These are phyloP conservation scores for Haplosporangium gracile DNA, from an alignment of 192 early-diverging fungal genomes.

Conservation along the genomic window DNA sequence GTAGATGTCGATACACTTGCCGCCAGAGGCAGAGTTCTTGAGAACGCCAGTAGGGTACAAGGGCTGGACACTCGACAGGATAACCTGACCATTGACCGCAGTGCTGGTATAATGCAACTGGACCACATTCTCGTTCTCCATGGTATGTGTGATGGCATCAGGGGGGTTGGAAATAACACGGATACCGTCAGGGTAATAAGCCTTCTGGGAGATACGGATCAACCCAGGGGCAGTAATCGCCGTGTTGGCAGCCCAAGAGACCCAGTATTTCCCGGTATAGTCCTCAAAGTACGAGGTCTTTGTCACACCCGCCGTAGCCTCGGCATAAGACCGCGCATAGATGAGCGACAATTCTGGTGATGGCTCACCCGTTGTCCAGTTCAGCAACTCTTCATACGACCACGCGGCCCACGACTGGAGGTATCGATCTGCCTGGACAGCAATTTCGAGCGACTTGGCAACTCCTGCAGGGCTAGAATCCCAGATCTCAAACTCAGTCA, in stretches of 20 bases:
- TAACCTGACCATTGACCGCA: slow-evolving; percentile 35
- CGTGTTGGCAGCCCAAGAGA: slow-evolving; percentile 46
- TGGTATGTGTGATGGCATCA: slow-evolving; percentile 36
- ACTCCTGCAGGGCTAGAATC: slow-evolving; percentile 38
- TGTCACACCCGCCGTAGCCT: slow-evolving; percentile 55
- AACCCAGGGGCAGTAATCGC: slow-evolving; percentile 54
- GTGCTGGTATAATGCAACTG: slow-evolving; percentile 36
- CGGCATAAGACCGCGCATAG: slow-evolving; percentile 58
- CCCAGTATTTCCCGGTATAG: slow-evolving; percentile 48
- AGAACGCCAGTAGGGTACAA: slow-evolving; percentile 44
- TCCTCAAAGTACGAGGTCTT: slow-evolving; percentile 55
- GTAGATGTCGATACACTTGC: slow-evolving; percentile 38
- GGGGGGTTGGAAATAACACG: slow-evolving; percentile 53
- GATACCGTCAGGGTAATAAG: slow-evolving; percentile 57
- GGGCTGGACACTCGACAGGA: slow-evolving; percentile 52
- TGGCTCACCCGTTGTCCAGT: slow-evolving; percentile 10
- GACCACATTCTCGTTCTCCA: slow-evolving; percentile 32
- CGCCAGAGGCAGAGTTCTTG: slow-evolving; percentile 28
- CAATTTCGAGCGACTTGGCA: slow-evolving; percentile 50
- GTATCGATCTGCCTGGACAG: slow-evolving; percentile 60
- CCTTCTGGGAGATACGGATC: slow-evolving; percentile 40
- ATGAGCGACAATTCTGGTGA: slow-evolving; percentile 31
- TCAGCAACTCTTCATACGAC: slow-evolving; percentile 65
- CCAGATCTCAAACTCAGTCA: slow-evolving; percentile 71
- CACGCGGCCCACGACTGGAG: slow-evolving; percentile 68